Conservation (phyloP, 805 yeast genomes). For the Tetrapisispora nanseiensis region DNA sequence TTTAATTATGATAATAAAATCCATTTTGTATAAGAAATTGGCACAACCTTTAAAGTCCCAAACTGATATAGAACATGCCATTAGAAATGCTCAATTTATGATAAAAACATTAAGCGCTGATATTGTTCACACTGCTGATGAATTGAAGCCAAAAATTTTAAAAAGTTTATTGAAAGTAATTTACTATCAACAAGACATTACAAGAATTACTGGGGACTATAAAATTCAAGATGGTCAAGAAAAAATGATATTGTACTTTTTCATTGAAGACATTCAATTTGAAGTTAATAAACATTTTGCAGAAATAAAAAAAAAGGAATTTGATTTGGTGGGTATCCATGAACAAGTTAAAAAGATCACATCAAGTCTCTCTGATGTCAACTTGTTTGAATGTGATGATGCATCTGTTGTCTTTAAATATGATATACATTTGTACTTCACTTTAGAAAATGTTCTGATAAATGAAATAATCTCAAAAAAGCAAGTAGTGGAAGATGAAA, state of each 20-base stretch:
- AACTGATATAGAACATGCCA: neutral
- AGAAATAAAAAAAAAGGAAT: constrained; percentile 22
- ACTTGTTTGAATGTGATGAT: neutral
- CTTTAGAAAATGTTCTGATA: no score
- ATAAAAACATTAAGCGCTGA: constrained; percentile 17
- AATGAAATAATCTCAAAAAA: no score
- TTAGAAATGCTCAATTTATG: constrained; percentile 6
- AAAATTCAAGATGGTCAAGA: constrained; percentile 17
- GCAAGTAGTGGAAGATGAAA: no score
- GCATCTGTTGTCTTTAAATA: no score
- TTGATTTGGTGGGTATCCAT: constrained; percentile 15
- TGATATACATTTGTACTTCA: no score
- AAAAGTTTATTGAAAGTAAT: constrained; percentile 18
- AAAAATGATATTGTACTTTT: constrained; percentile 17
- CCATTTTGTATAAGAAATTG: neutral
- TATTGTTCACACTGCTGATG: constrained; percentile 14
- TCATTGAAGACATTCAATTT: constrained; percentile 9
- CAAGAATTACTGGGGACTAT: neutral
- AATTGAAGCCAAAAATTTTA: constrained; percentile 17
- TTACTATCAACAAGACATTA: constrained; percentile 12
- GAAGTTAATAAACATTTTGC: neutral
- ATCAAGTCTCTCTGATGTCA: neutral
- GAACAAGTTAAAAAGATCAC: neutral
- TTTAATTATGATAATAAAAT: constrained; percentile 3
- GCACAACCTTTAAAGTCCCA: neutral